Evolutionary conservation across 1,284 basidiomycete species (phyloP), one percentile per base, ranked within the genome.

Genomic region (Pseudozyma thailandica): DNA sequence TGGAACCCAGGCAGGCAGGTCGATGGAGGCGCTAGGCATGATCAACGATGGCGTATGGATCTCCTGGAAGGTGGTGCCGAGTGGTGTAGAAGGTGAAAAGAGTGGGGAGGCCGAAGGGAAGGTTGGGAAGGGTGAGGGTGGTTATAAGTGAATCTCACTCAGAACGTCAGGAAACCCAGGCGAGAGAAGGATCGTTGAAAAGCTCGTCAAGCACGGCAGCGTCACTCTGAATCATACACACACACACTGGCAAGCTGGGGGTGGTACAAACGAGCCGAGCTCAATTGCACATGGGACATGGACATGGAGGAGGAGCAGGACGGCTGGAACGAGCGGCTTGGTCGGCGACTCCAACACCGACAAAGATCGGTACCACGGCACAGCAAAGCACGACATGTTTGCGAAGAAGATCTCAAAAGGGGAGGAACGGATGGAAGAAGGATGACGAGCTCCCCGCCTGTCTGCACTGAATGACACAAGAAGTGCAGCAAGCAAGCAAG

Each of bases 1-100:
- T 5, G 78, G 78, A 1, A 48, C 43, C 80, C 80, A 82, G 5
- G 71, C 50, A 1, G 78, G 74, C 10, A 82, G 62, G 28, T 26
- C 27, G 16, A 48, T 20, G 1, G 56, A 28, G 23, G 50, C 33
- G 2, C 49, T 51, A 6, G 62, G 46, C 55, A 65, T 58, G 8
- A 7, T 50, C 26, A 23, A 9, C 33, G 15, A 35, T 35, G 6
- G 33, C n/a, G n/a, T n/a, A n/a, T 31, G 30, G 8, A 16, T 12
- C n/a, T 16, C 33, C 5, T n/a, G 33, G 33, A 16, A 31, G 43
- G 21, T 23, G 43, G 6, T 42, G 43, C 21, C 4, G 26, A n/a
- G 21, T 38, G 5, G 37, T n/a, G 25, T 38, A 31, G 30, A 15
- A 15, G 30, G 30, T 20, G 27, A 18, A 10, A n/a, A 26, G 16